These are phyloP conservation scores for Skeletonema menzelii DNA, from an alignment of 108 stramenopile genomes.

Conservation along the genomic window DNA sequence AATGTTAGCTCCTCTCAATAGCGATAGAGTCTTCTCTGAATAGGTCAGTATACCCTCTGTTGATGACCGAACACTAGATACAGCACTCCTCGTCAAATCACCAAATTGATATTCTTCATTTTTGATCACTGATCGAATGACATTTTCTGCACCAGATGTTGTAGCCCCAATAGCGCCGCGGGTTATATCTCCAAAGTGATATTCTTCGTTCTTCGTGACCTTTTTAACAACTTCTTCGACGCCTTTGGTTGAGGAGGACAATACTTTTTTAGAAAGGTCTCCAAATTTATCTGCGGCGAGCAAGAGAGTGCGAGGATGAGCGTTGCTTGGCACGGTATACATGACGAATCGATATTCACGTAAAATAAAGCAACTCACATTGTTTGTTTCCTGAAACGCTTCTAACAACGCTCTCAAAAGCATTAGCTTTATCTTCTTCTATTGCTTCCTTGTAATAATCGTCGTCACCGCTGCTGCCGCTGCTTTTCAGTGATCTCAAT, in stretches of 20 bases:
- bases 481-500: not conserved
- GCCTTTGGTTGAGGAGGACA: constrained; percentile 5
- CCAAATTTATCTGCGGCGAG: constrained; percentile 22
- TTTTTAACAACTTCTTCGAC: constrained; percentile 23
- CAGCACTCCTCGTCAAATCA: constrained; percentile 24
- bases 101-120: not conserved
- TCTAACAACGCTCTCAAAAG: constrained; percentile 30
- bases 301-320: not conserved
- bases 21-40: constrained; percentile 37
- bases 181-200: constrained; percentile 24
- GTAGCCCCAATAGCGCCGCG: not conserved
- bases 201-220: constrained; percentile 31
- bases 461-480: not conserved
- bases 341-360: not conserved
- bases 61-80: constrained; percentile 14
- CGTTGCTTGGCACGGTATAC: not conserved
- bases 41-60: constrained; percentile 30
- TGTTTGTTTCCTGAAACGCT: constrained; percentile 19
- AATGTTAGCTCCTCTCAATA: constrained; percentile 35
- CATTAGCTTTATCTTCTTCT: not conserved
- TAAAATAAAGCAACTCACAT: not conserved
- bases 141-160: not conserved
- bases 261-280: constrained; percentile 26
- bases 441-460: not conserved
- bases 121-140: not conserved